Base-by-base conservation (phyloP, 768 basidiomycete genomes). In the Leccinum variicolor region DNA sequence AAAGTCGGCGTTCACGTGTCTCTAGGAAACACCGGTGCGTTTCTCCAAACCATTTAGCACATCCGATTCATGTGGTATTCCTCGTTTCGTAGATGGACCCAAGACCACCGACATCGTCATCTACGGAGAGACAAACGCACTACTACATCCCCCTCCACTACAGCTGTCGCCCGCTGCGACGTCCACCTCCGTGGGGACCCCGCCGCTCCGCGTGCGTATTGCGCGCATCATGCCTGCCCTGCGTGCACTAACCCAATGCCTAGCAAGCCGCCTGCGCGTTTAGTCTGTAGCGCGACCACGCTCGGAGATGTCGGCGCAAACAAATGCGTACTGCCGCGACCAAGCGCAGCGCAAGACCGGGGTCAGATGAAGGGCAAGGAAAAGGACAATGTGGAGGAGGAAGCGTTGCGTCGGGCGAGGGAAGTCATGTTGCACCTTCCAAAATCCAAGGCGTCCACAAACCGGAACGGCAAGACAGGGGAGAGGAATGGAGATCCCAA, bases 81-180 rank as follows among this genome's bases (percentile, higher is more conserved):
- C n/a, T n/a, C n/a, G n/a, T n/a, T n/a, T n/a, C n/a, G n/a, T n/a
- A n/a, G n/a, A n/a, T n/a, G n/a, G 83, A n/a, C 82, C 86, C 1
- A 85, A 85, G 48, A 84, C 86, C 7, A 87, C 84, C 0, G 78
- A 89, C 60, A 82, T 90, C 29, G 71, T 91, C 45, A 83, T 83
- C 23, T 83, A 76, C 50, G 81, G 76, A 14, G 74, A 78, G 64
- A 61, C 73, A 28, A 62, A 60, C 51, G 31, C 62, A 25, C 17
- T 54, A 17, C 26, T 55, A 45, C 57, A 49, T 43, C 64, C 54
- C 8, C 59, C 58, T 9, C 55, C 59, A 0, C 2, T 62, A 7
- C 58, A 58, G 11, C 47, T 61, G 11, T 55, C 59, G 19, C 25
- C 63, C 3, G 45, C 67, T 9, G 47, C 52, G 23, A 50, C 47